phyloP scores from a whole-genome alignment of 1,139 yeast genomes.

The Sugiyamaella sp. region DNA sequence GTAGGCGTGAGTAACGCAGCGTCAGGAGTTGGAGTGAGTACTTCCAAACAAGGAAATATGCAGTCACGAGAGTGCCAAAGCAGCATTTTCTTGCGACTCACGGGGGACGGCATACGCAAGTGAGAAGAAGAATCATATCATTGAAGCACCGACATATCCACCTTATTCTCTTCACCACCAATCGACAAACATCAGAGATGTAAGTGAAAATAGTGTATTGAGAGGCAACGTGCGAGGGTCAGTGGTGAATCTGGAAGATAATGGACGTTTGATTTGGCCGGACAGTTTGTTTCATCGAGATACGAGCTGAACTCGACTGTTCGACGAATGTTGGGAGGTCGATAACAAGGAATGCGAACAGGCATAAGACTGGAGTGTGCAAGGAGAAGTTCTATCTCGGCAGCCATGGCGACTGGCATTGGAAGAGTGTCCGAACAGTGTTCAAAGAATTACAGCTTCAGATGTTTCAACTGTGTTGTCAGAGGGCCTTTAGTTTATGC shows the following conservation, averaged over 20 bases:
- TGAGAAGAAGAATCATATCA: constrained; percentile 16
- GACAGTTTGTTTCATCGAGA: background rate
- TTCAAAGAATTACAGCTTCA: too few species aligned
- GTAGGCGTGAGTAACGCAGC: background rate
- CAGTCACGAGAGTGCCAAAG: background rate
- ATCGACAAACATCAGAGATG: constrained; percentile 17
- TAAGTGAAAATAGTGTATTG: constrained; percentile 6
- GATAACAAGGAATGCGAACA: background rate
- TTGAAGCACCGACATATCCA: constrained; percentile 14
- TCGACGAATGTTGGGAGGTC: too few species aligned
- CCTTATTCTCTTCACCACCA: constrained; percentile 16
- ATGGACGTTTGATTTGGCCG: background rate
- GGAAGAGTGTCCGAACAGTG: background rate
- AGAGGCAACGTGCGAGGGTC: background rate
- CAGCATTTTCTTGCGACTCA: constrained; percentile 15
- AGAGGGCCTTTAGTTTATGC: too few species aligned
- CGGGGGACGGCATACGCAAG: background rate
- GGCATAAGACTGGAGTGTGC: too few species aligned
- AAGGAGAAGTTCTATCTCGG: too few species aligned
- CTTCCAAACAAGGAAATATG: background rate
- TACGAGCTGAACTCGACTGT: too few species aligned
- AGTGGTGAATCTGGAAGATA: background rate
- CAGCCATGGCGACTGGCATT: background rate
- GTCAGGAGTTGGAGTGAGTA: background rate
- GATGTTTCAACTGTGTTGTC: too few species aligned